Conservation (phyloP, 441 rosid species). For the Adansonia gregorii region DNA sequence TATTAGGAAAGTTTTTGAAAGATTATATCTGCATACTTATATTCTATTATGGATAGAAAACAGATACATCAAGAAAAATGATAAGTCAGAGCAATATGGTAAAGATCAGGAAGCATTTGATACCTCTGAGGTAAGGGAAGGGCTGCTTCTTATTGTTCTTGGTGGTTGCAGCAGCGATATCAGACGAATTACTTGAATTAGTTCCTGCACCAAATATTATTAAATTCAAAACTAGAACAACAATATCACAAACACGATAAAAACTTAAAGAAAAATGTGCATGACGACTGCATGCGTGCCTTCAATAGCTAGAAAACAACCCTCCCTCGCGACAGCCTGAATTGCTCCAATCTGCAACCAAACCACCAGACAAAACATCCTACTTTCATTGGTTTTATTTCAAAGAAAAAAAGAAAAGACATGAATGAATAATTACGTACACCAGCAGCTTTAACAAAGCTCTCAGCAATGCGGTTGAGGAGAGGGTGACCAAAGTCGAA, state of each 20-base stretch:
- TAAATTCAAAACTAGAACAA: not conserved
- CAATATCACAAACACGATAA: too few relatives aligned
- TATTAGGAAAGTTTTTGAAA: too few relatives aligned
- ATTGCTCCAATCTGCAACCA: constrained; percentile 69
- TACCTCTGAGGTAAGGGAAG: constrained; percentile 75
- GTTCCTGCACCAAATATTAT: constrained; percentile 46
- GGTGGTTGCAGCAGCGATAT: constrained; percentile 32
- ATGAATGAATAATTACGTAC: constrained; percentile 31
- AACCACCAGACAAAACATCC: not conserved
- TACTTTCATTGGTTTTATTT: not conserved
- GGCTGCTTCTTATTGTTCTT: constrained; percentile 62
- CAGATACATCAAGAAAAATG: too few relatives aligned
- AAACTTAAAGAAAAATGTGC: not conserved
- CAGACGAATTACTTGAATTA: constrained; percentile 50
- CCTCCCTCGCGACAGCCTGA: constrained; percentile 80
- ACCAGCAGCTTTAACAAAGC: constrained; percentile 91
- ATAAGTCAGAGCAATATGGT: too few relatives aligned
- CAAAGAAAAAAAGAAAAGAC: not conserved
- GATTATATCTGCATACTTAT: too few relatives aligned
- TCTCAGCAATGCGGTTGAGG: constrained; percentile 81
- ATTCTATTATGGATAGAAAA: too few relatives aligned
- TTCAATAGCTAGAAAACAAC: constrained; percentile 66
- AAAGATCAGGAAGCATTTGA: not conserved
- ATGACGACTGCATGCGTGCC: constrained; percentile 35
- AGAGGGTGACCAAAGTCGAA: constrained; percentile 95